These are phyloP conservation scores for Trametes punicea DNA, from an alignment of 768 basidiomycete genomes.

Conservation along the genomic window DNA sequence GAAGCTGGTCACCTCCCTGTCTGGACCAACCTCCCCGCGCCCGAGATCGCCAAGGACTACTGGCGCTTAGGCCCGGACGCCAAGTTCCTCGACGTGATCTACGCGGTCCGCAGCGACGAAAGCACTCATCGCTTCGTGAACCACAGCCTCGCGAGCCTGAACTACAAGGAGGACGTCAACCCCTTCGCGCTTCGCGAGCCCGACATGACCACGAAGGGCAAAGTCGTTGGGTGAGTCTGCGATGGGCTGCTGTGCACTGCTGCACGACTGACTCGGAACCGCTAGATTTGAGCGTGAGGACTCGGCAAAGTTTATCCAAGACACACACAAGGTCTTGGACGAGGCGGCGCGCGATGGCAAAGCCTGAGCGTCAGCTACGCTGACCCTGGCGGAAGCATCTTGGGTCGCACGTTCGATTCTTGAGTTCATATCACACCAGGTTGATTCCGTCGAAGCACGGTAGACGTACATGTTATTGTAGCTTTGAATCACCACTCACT, in stretches of 20 bases:
- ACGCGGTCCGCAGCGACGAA: constrained; percentile 92
- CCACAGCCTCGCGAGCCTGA: constrained; percentile 88
- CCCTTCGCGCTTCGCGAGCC: constrained; percentile 90
- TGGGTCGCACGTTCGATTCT: background rate
- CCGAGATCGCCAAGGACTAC: constrained; percentile 91
- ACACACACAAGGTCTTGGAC: constrained; percentile 55
- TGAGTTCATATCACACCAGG: background rate
- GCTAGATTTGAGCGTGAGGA: constrained; percentile 65
- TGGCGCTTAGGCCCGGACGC: constrained; percentile 78
- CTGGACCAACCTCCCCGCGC: constrained; percentile 75
- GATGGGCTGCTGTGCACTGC: no score
- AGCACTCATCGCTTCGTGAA: constrained; percentile 94
- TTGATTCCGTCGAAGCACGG: background rate
- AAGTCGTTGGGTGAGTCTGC: constrained; percentile 53
- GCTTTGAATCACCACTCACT: no score
- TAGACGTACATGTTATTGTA: no score
- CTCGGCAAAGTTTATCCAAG: constrained; percentile 58
- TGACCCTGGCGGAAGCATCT: no score
- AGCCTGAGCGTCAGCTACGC: background rate
- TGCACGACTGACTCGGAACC: background rate
- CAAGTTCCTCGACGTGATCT: constrained; percentile 83
- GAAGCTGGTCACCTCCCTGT: constrained; percentile 78
- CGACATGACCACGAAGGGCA: constrained; percentile 80
- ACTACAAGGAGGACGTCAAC: constrained; percentile 75
- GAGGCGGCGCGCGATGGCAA: constrained; percentile 18